phyloP scores from a whole-genome alignment of 495 filamentous ascomycete species.

The Copromyces sp. region DNA sequence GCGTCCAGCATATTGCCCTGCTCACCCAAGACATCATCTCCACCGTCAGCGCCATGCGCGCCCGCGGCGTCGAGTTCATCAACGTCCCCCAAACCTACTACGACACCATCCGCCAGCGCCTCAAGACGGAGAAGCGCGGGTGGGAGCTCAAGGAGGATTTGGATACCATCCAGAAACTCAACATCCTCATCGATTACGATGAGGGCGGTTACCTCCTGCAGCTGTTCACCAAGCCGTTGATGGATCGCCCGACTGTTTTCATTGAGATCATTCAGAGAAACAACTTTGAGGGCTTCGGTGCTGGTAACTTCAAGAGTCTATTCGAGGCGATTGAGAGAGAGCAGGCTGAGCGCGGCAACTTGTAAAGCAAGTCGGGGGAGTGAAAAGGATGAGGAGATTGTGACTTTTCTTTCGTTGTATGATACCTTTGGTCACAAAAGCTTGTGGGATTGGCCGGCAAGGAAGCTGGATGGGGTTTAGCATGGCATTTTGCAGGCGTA shows the following conservation, averaged over 20 bases:
- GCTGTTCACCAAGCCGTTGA: constrained; percentile 82
- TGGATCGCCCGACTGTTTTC: constrained; percentile 90
- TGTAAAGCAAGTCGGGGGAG: constrained; percentile 28
- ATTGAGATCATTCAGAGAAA: constrained; percentile 87
- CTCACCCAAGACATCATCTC: constrained; percentile 67
- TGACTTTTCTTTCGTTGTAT: background rate
- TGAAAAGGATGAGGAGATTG: background rate
- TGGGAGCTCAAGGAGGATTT: constrained; percentile 65
- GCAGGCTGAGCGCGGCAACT: constrained; percentile 72
- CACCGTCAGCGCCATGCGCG: constrained; percentile 61
- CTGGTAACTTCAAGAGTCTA: constrained; percentile 87
- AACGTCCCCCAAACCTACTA: constrained; percentile 75
- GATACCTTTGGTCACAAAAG: background rate
- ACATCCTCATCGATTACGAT: constrained; percentile 88
- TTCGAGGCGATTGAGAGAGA: constrained; percentile 91
- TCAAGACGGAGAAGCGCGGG: constrained; percentile 41
- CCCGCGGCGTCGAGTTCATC: constrained; percentile 82
- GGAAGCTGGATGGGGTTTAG: background rate
- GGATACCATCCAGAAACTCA: constrained; percentile 56
- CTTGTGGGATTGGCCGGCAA: background rate
- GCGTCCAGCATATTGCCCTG: constrained; percentile 87
- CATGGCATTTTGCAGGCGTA: background rate
- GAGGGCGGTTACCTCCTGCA: constrained; percentile 77
- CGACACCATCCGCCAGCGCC: constrained; percentile 56
- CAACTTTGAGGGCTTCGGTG: constrained; percentile 81